Evolutionary conservation across 2,329 filamentous ascomycete species (phyloP).

Genomic region (Fusarium floridanum): DNA sequence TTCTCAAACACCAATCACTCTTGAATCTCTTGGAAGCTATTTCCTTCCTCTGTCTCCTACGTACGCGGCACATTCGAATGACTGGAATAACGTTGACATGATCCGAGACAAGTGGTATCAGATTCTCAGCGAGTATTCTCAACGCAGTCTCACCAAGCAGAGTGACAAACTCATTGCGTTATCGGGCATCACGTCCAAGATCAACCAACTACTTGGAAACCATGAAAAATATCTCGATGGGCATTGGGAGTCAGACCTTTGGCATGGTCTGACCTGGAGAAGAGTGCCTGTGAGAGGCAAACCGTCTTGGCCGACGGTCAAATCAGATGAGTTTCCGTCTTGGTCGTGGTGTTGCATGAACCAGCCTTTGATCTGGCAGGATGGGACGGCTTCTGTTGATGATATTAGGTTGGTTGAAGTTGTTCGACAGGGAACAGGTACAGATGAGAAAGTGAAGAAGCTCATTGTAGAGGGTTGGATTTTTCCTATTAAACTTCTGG

Average conservation of each 20-base stretch:
- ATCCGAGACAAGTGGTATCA: slow-evolving; percentile 15
- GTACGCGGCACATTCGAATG: neutral
- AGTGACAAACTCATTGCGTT: slow-evolving; percentile 13
- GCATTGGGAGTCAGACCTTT: neutral
- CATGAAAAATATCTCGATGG: neutral
- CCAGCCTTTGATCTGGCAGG: neutral
- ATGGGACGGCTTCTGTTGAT: neutral
- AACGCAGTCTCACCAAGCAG: slow-evolving; percentile 11
- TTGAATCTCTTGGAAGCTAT: neutral
- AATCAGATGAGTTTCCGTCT: neutral
- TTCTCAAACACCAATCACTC: neutral
- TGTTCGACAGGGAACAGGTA: neutral
- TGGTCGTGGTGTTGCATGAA: slow-evolving; percentile 6
- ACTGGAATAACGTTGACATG: neutral
- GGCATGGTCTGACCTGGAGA: neutral
- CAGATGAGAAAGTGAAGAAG: neutral
- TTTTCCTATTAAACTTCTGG: neutral
- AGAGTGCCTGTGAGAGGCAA: neutral
- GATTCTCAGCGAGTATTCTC: slow-evolving; percentile 7
- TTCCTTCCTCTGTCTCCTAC: neutral
- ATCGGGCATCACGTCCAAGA: neutral
- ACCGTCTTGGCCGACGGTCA: neutral
- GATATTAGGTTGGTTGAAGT: neutral
- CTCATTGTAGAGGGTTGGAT: neutral
- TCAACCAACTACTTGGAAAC: neutral